phyloP scores from a whole-genome alignment of 257 asterid genomes.

The Apocynum venetum region DNA sequence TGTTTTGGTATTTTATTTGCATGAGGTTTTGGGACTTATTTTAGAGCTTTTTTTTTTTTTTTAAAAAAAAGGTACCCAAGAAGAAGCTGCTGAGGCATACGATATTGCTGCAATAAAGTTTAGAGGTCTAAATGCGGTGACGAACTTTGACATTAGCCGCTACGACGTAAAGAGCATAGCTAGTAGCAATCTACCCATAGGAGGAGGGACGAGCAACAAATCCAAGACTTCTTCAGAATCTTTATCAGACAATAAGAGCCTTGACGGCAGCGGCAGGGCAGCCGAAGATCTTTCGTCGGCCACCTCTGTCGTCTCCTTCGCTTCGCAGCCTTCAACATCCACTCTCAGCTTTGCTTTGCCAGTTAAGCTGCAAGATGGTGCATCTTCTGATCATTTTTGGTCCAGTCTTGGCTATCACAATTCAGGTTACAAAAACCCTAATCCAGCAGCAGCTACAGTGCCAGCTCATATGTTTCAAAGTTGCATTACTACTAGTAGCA shows the following conservation, averaged over 20 bases:
- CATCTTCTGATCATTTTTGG: slow-evolving; percentile 33
- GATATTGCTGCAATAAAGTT: slow-evolving; percentile 86
- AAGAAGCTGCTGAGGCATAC: slow-evolving; percentile 87
- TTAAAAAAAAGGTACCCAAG: slow-evolving; percentile 55
- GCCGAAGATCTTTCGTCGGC: slow-evolving; percentile 27
- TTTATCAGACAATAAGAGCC: slow-evolving; percentile 25
- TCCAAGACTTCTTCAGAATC: slow-evolving; percentile 41
- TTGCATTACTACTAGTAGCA: neutral
- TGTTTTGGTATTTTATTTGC: neutral
- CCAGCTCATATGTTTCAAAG: slow-evolving; percentile 13
- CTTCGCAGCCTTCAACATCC: slow-evolving; percentile 21
- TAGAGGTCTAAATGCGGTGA: slow-evolving; percentile 74
- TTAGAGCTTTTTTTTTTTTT: neutral
- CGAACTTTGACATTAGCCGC: slow-evolving; percentile 74
- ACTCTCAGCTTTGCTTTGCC: slow-evolving; percentile 39
- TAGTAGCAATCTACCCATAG: slow-evolving; percentile 59
- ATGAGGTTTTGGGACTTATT: neutral
- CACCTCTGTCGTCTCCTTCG: slow-evolving; percentile 21
- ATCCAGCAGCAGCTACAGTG: neutral
- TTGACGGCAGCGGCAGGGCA: no score
- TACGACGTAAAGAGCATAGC: slow-evolving; percentile 76
- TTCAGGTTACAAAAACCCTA: slow-evolving; percentile 18
- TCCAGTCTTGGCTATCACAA: slow-evolving; percentile 45
- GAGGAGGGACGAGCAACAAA: slow-evolving; percentile 44
- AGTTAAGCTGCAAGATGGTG: slow-evolving; percentile 33